phyloP scores from a whole-genome alignment of 305 asterid genomes.

The Ilex paraguariensis region DNA sequence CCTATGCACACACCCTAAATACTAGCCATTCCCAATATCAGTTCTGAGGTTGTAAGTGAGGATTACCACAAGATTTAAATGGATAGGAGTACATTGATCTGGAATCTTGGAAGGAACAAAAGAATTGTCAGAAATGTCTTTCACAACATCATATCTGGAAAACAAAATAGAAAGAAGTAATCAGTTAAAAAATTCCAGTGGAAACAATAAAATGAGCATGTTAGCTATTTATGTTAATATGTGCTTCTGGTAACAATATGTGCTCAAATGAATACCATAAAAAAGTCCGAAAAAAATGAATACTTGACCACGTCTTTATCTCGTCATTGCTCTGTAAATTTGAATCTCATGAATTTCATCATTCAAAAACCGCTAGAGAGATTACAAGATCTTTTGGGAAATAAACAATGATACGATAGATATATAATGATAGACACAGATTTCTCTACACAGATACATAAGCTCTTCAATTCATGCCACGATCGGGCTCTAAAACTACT shows the following conservation, averaged over 20 bases:
- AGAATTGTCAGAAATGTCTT: constrained; percentile 41
- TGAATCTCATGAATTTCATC: no score
- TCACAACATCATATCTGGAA: constrained; percentile 57
- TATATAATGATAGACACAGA: no score
- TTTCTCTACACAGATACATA: no score
- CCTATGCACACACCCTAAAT: constrained; percentile 4
- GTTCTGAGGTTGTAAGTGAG: constrained; percentile 7
- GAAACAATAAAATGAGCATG: not conserved
- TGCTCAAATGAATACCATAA: not conserved
- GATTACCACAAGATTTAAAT: constrained; percentile 85
- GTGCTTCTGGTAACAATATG: not conserved
- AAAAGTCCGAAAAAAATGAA: not conserved
- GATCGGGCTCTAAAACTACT: no score
- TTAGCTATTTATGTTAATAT: no score
- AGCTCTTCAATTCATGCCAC: no score
- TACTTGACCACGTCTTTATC: no score
- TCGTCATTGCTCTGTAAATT: no score
- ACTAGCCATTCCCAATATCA: not conserved
- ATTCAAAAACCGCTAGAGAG: not conserved
- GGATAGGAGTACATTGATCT: constrained; percentile 66
- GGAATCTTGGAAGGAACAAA: constrained; percentile 42
- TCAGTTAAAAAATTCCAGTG: not conserved
- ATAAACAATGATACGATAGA: no score
- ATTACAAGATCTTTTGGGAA: not conserved
- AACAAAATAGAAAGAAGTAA: constrained; percentile 7